Percentiles rank a stretch among this genome's conserved stretches.
These are phyloP conservation scores for Aspergillus intermedius DNA, from an alignment of 2,329 filamentous ascomycete species.

Conservation along the genomic window DNA sequence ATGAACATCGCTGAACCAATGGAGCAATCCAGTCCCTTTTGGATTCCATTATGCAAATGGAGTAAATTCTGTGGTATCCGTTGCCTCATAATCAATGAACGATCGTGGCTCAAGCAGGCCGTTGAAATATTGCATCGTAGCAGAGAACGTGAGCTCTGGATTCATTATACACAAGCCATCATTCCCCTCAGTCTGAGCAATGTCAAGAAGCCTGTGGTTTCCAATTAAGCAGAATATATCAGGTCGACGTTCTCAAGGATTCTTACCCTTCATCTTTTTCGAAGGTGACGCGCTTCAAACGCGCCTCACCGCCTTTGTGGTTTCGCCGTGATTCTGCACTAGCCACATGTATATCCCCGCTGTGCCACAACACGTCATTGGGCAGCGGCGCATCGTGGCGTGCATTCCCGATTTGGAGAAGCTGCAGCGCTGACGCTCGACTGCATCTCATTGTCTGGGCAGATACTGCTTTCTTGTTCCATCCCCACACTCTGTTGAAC, in stretches of 20 bases:
- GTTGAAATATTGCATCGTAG: neutral
- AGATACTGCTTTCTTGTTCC: neutral
- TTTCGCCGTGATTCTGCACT: slow-evolving; percentile 5
- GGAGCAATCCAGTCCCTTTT: slow-evolving; percentile 18
- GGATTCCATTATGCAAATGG: slow-evolving; percentile 18
- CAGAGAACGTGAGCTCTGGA: neutral
- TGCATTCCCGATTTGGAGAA: slow-evolving; percentile 3
- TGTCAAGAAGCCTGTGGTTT: neutral
- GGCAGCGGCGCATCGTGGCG: slow-evolving; percentile 15
- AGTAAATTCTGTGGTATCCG: slow-evolving; percentile 3
- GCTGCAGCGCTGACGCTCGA: neutral
- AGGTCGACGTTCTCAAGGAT: neutral
- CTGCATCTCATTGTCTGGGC: neutral
- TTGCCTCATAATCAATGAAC: slow-evolving; percentile 1
- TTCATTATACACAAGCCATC: neutral
- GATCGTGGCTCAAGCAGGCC: neutral
- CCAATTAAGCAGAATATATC: neutral
- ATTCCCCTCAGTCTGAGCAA: neutral
- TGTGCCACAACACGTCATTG: slow-evolving; percentile 28
- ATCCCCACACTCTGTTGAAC: neutral
- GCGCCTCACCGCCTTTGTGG: slow-evolving; percentile 13
- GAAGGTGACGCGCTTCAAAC: slow-evolving; percentile 4
- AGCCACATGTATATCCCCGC: slow-evolving; percentile 9
- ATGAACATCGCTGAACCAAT: slow-evolving; percentile 18
- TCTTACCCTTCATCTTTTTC: neutral